Evolutionary conservation across 345 rosid genomes (phyloP).

Genomic region (Ailanthus altissimus): DNA sequence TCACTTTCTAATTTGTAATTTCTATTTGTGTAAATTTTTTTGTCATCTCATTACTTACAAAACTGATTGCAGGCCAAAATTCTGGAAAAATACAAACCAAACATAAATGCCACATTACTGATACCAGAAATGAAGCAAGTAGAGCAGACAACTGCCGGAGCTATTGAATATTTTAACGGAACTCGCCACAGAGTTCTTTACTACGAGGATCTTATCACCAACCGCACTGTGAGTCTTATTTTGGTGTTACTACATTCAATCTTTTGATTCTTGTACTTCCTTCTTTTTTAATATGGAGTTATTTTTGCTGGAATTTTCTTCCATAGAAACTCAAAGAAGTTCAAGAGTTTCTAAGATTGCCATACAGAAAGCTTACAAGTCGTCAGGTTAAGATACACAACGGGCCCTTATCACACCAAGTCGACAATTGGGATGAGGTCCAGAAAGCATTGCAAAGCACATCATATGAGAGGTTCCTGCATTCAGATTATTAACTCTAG

Average conservation of each 20-base stretch:
- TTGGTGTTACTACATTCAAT: not conserved
- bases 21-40: not conserved
- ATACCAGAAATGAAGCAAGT: constrained; percentile 36
- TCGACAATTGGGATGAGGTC: constrained; percentile 35
- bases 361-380: constrained; percentile 35
- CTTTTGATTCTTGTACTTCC: not conserved
- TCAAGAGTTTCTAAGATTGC: constrained; percentile 38
- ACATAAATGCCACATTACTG: constrained; percentile 29
- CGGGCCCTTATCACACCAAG: constrained; percentile 25
- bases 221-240: constrained; percentile 26
- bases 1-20: not conserved
- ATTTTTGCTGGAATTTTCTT: not conserved
- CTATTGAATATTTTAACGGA: constrained; percentile 36
- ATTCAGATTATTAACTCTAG: constrained; percentile 24
- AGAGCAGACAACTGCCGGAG: constrained; percentile 32
- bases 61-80: constrained; percentile 38
- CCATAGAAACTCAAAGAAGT: constrained; percentile 37
- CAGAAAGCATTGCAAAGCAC: constrained; percentile 27
- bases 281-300: no score
- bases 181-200: constrained; percentile 41
- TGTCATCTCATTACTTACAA: not conserved
- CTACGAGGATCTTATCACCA: constrained; percentile 41
- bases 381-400: constrained; percentile 43
- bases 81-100: constrained; percentile 44
- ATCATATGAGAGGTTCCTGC: constrained; percentile 31